Evolutionary conservation across 805 yeast species (phyloP).

Genomic region (Kazachstania africana): DNA sequence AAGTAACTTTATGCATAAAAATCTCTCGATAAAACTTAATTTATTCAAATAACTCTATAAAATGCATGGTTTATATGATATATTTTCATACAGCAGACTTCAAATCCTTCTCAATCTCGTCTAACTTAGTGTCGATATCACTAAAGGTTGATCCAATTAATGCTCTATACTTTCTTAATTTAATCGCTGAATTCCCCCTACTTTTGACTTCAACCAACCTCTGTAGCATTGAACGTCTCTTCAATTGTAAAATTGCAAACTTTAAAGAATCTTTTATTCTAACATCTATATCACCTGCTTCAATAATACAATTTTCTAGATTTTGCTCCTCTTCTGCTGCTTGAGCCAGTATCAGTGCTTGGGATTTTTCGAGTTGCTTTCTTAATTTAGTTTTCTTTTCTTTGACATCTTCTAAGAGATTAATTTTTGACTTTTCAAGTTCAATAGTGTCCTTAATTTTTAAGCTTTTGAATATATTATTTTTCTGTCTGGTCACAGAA

Average conservation of each 20-base stretch:
- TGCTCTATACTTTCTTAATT: conserved; percentile 69
- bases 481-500: no score
- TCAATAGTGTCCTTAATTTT: no score
- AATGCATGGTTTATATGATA: neutral
- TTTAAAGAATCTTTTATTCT: conserved; percentile 25
- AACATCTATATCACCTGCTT: conserved; percentile 3
- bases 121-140: conserved; percentile 69
- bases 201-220: conserved; percentile 40
- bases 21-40: no score
- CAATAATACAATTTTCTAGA: neutral
- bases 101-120: conserved; percentile 52
- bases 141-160: conserved; percentile 69
- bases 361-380: conserved; percentile 2
- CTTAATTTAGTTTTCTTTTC: no score
- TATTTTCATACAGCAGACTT: conserved; percentile 17
- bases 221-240: conserved; percentile 32
- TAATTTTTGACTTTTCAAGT: no score
- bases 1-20: no score
- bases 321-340: neutral
- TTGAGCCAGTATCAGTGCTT: neutral
- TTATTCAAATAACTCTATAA: neutral
- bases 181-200: conserved; percentile 34
- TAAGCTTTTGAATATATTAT: no score
- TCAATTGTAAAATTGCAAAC: conserved; percentile 41
- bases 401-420: no score